A percentile compares a stretch with the other conserved stretches of the same genome.
phyloP scores from a whole-genome alignment of 768 basidiomycete genomes.

The Symmetrospora coprosmae region DNA sequence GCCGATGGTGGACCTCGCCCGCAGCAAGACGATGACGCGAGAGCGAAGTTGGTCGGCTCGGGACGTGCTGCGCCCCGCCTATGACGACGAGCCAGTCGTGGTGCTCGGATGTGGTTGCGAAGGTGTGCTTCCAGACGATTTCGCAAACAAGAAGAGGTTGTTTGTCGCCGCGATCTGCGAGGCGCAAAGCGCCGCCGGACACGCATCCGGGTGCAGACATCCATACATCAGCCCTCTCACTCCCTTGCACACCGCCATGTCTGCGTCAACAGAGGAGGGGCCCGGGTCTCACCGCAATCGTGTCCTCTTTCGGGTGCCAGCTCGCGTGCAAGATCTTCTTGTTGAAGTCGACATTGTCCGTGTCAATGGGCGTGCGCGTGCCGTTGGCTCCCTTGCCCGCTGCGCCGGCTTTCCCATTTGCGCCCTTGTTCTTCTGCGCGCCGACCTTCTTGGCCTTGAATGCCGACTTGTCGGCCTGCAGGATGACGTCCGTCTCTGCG shows the following conservation, averaged over 20 bases:
- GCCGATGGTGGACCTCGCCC: too few species aligned
- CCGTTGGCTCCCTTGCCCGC: slow-evolving; percentile 65
- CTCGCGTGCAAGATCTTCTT: slow-evolving; percentile 68
- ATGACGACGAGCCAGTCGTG: background rate
- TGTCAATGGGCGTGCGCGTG: slow-evolving; percentile 71
- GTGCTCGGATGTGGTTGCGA: background rate
- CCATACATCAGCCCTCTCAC: background rate
- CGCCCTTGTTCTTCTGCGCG: slow-evolving; percentile 49
- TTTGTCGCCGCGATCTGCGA: slow-evolving; percentile 41
- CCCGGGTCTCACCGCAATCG: slow-evolving; percentile 64
- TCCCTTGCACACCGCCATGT: background rate
- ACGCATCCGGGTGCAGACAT: background rate
- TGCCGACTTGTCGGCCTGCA: slow-evolving; percentile 97
- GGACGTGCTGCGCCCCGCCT: background rate
- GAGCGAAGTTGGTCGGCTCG: too few species aligned
- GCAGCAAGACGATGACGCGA: too few species aligned
- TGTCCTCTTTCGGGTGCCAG: slow-evolving; percentile 98
- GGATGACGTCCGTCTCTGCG: slow-evolving; percentile 61
- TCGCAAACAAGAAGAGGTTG: slow-evolving; percentile 58
- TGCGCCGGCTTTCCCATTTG: slow-evolving; percentile 44
- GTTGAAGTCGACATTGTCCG: slow-evolving; percentile 55
- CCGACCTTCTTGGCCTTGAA: slow-evolving; percentile 99
- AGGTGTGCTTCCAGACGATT: background rate
- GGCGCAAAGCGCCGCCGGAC: background rate
- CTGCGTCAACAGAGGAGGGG: background rate